Evolutionary conservation across 2,329 filamentous ascomycete species (phyloP).

Genomic region (Sarocladium brachiariae): DNA sequence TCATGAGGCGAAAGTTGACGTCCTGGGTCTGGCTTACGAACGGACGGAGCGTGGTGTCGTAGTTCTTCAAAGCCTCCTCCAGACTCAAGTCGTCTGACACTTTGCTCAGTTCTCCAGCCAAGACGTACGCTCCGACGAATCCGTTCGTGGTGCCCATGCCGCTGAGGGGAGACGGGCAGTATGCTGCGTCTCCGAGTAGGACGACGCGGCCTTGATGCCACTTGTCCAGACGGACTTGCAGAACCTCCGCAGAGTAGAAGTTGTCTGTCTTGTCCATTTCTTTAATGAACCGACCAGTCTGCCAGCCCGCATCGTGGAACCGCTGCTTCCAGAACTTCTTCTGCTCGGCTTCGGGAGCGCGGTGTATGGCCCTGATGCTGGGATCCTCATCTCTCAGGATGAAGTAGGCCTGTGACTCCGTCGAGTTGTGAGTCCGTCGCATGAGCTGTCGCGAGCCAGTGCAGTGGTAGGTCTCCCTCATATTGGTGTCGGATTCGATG

Average conservation of each 20-base stretch:
- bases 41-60: constrained; percentile 11
- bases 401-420: constrained; percentile 26
- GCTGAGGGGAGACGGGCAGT: constrained; percentile 34
- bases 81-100: constrained; percentile 7
- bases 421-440: constrained; percentile 21
- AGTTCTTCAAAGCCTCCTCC: constrained; percentile 10
- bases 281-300: constrained; percentile 21
- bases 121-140: constrained; percentile 40
- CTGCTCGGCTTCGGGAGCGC: constrained; percentile 19
- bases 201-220: constrained; percentile 31
- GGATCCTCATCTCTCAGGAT: constrained; percentile 19
- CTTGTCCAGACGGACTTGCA: constrained; percentile 30
- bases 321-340: constrained; percentile 25
- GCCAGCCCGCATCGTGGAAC: constrained; percentile 36
- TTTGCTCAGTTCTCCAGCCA: constrained; percentile 38
- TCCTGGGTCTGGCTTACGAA: constrained; percentile 12
- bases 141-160: constrained; percentile 38
- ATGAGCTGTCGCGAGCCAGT: constrained; percentile 24
- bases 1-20: constrained; percentile 8
- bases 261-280: constrained; percentile 26
- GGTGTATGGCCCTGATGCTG: constrained; percentile 8
- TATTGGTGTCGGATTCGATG: constrained; percentile 17
- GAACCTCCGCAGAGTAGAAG: constrained; percentile 36
- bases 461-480: constrained; percentile 23
- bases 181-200: constrained; percentile 42